Percentiles rank a stretch among this genome's conserved stretches.
phyloP scores from a whole-genome alignment of 441 rosid genomes.

The Gossypium lobatum region DNA sequence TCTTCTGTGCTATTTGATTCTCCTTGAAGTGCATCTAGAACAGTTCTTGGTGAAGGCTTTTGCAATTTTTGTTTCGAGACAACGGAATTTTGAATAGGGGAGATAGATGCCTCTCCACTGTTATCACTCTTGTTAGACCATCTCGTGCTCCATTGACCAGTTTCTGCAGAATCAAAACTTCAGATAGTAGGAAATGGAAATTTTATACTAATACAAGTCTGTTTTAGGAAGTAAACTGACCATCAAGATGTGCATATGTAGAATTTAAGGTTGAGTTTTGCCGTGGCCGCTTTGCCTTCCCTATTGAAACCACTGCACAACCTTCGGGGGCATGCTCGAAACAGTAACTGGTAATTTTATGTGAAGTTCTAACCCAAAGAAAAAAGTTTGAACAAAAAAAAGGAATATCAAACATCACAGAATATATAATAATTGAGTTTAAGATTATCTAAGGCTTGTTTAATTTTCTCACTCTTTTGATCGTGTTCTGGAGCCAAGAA shows the following conservation, averaged over 20 bases:
- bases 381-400: background rate
- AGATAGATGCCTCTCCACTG: slow-evolving; percentile 7
- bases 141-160: slow-evolving; percentile 24
- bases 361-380: slow-evolving; percentile 35
- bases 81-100: slow-evolving; percentile 20
- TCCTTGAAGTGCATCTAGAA: slow-evolving; percentile 38
- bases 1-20: slow-evolving; percentile 57
- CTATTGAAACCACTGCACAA: slow-evolving; percentile 58
- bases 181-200: background rate
- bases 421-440: background rate
- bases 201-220: background rate
- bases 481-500: slow-evolving; percentile 45
- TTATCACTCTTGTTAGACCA: slow-evolving; percentile 20
- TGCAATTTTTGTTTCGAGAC: slow-evolving; percentile 21
- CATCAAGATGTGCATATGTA: slow-evolving; percentile 32
- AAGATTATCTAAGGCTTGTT: background rate
- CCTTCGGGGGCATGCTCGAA: slow-evolving; percentile 51
- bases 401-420: background rate
- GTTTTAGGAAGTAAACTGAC: slow-evolving; percentile 22
- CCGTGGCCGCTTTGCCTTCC: slow-evolving; percentile 28
- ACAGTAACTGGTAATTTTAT: slow-evolving; percentile 40
- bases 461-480: slow-evolving; percentile 38
- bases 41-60: slow-evolving; percentile 53
- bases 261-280: slow-evolving; percentile 26
- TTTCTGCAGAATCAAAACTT: slow-evolving; percentile 17